phyloP scores from a whole-genome alignment of 306 rosid species.

The Sicyos edulis region DNA sequence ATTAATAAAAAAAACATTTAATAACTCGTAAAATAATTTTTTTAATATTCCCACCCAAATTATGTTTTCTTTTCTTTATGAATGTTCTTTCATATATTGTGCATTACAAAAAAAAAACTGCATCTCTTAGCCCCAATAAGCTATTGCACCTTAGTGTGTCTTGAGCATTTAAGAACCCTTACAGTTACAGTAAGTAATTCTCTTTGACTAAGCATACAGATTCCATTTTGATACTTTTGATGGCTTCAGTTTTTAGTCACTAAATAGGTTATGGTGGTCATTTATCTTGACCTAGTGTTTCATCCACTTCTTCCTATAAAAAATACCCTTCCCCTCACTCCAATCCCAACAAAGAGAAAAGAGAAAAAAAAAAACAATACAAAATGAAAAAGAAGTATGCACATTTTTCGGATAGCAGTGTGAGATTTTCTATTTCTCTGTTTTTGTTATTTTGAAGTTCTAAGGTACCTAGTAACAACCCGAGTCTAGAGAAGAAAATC shows the following conservation, averaged over 20 bases:
- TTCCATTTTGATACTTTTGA: not conserved
- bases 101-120: no score
- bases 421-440: conserved; percentile 6
- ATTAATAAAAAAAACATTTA: no score
- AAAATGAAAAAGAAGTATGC: not conserved
- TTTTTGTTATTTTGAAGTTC: not conserved
- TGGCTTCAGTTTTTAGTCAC: not conserved
- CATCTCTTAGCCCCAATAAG: no score
- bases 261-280: not conserved
- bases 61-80: no score
- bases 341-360: not conserved
- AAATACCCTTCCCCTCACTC: not conserved
- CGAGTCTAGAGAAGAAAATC: not conserved
- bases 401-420: conserved; percentile 1
- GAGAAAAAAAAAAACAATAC: no score
- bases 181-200: not conserved
- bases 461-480: not conserved
- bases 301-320: no score
- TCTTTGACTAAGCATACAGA: not conserved
- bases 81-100: no score
- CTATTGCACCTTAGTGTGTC: no score
- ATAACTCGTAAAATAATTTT: no score
- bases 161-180: no score
- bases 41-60: no score
- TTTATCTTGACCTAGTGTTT: not conserved